Conservation (phyloP, 2,329 filamentous ascomycete species). For the Pseudocercospora eumusae region DNA sequence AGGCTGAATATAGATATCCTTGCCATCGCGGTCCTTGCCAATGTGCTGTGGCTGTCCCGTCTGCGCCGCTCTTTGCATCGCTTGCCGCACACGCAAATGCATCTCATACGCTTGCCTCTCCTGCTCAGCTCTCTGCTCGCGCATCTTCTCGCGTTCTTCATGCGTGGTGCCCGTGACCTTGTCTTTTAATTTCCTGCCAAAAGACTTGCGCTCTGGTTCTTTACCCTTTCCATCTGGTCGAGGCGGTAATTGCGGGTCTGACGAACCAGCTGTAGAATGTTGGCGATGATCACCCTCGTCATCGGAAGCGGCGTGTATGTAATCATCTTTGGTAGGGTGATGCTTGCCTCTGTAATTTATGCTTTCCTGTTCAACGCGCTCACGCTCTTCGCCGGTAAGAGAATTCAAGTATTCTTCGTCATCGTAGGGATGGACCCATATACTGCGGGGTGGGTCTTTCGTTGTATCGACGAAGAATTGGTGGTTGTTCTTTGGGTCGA, state of each 20-base stretch:
- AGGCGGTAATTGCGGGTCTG: slow-evolving; percentile 26
- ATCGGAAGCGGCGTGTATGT: slow-evolving; percentile 52
- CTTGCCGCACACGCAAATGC: slow-evolving; percentile 54
- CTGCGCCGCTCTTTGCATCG: slow-evolving; percentile 54
- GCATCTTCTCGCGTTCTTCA: slow-evolving; percentile 53
- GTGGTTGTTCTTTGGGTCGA: slow-evolving; percentile 56
- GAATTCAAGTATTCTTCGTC: slow-evolving; percentile 56
- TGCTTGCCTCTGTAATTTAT: slow-evolving; percentile 31
- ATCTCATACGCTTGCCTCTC: slow-evolving; percentile 56
- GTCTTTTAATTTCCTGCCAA: slow-evolving; percentile 62
- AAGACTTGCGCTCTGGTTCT: slow-evolving; percentile 37
- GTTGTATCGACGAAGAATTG: slow-evolving; percentile 66
- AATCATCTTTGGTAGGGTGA: slow-evolving; percentile 41
- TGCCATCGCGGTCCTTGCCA: slow-evolving; percentile 55
- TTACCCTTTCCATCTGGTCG: slow-evolving; percentile 36
- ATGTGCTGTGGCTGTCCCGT: slow-evolving; percentile 60
- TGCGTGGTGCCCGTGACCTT: slow-evolving; percentile 60
- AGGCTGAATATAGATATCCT: slow-evolving; percentile 61
- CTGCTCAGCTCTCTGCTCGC: slow-evolving; percentile 50
- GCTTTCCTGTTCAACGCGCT: slow-evolving; percentile 47
- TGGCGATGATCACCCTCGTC: slow-evolving; percentile 40
- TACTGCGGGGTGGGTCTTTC: slow-evolving; percentile 56
- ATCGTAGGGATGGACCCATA: slow-evolving; percentile 65
- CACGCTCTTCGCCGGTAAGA: slow-evolving; percentile 53
- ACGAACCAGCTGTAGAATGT: slow-evolving; percentile 19